These are phyloP conservation scores for Miscanthus lutarioriparius DNA, from an alignment of 176 grass and related monocot genomes.

Conservation along the genomic window DNA sequence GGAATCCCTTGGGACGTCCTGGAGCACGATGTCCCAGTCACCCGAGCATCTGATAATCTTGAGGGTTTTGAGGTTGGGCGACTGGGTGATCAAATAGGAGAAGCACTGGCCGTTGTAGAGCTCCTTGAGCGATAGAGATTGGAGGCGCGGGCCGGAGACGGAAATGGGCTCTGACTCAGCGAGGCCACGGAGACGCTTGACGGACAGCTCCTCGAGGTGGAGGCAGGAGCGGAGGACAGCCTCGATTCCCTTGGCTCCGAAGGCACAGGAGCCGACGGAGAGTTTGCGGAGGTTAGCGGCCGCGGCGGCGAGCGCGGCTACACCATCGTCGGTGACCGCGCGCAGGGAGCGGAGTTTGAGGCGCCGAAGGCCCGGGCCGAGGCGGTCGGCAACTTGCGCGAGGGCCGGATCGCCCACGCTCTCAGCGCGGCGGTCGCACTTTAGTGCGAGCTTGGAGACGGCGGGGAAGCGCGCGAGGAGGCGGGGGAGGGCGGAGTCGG, in stretches of 20 bases:
- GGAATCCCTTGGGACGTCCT: conserved; percentile 44
- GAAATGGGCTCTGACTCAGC: conserved; percentile 39
- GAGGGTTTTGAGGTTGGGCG: conserved; percentile 61
- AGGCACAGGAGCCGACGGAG: conserved; percentile 58
- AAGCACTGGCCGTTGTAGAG: conserved; percentile 95
- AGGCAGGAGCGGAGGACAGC: conserved; percentile 53
- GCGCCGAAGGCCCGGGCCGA: conserved; percentile 53
- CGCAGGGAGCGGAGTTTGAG: conserved; percentile 68
- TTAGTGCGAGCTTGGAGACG: conserved; percentile 68
- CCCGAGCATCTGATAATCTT: conserved; percentile 83
- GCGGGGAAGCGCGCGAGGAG: conserved; percentile 60
- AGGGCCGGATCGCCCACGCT: conserved; percentile 59
- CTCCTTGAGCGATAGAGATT: conserved; percentile 82
- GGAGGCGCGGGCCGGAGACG: conserved; percentile 32
- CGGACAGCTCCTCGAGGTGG: conserved; percentile 70
- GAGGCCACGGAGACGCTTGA: conserved; percentile 75
- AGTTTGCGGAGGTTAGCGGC: conserved; percentile 60
- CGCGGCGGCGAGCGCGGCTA: conserved; percentile 47
- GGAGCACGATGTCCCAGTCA: conserved; percentile 72
- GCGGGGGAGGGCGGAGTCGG: conserved; percentile 22
- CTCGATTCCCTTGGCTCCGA: conserved; percentile 57
- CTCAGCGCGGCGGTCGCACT: conserved; percentile 70
- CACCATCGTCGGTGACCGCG: conserved; percentile 60
- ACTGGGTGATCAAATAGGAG: conserved; percentile 51
- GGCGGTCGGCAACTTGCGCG: conserved; percentile 40